A percentile compares a stretch with the other conserved stretches of the same genome.
Evolutionary conservation across 2,329 filamentous ascomycete genomes (phyloP).

Genomic region (Colletotrichum paranaense): DNA sequence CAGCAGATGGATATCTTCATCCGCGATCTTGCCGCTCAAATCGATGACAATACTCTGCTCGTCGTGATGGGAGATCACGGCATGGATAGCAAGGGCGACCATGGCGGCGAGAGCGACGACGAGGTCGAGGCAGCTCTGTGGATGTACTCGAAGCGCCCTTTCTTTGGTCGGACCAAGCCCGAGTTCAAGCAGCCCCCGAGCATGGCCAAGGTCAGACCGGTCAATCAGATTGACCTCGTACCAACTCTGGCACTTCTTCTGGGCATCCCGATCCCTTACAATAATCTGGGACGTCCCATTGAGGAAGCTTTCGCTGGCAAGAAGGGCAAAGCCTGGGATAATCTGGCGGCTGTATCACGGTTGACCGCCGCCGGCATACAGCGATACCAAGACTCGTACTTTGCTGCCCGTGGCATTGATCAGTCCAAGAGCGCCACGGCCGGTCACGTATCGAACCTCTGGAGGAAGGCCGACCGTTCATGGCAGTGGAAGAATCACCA

Average conservation of each 20-base stretch:
- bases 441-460: conserved; percentile 52
- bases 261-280: conserved; percentile 94
- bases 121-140: conserved; percentile 94
- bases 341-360: conserved; percentile 80
- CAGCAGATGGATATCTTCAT: conserved; percentile 90
- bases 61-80: conserved; percentile 99
- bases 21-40: conserved; percentile 72
- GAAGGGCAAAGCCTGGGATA: conserved; percentile 77
- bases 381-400: conserved; percentile 89
- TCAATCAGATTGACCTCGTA: conserved; percentile 92
- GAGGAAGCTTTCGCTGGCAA: conserved; percentile 89
- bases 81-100: conserved; percentile 97
- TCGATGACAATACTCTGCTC: conserved; percentile 89
- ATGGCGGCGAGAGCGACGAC: conserved; percentile 97
- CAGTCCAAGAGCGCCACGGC: conserved; percentile 62
- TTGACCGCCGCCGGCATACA: conserved; percentile 87
- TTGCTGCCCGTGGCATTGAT: conserved; percentile 75
- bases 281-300: conserved; percentile 92
- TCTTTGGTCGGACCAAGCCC: conserved; percentile 82
- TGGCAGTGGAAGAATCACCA: conserved; percentile 52
- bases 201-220: conserved; percentile 82
- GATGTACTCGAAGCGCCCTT: conserved; percentile 94
- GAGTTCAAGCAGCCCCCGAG: conserved; percentile 67
- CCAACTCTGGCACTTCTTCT: conserved; percentile 90
- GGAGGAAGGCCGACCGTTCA: conserved; percentile 58